Percentiles rank a stretch among this genome's conserved stretches.
Conservation (phyloP, 2,329 filamentous ascomycete species). For the Fusarium miscanthi region DNA sequence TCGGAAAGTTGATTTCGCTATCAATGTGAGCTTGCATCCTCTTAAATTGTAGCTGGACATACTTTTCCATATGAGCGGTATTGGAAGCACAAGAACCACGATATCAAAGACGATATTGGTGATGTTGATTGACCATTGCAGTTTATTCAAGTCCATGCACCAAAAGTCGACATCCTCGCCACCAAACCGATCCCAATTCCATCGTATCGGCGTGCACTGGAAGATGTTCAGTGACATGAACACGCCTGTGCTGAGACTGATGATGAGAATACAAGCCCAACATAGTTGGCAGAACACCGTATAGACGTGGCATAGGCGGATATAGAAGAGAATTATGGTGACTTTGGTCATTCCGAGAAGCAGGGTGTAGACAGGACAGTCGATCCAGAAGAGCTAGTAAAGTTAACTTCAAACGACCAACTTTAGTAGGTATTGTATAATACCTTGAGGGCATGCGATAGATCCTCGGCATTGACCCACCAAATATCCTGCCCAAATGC, state of each 20-base stretch:
- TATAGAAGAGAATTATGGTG: conserved; percentile 13
- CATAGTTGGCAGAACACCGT: conserved; percentile 7
- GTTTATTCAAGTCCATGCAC: conserved; percentile 18
- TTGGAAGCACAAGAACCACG: not conserved
- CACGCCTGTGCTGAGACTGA: not conserved
- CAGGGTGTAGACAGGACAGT: conserved; percentile 10
- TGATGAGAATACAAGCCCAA: not conserved
- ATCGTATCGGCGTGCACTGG: conserved; percentile 7
- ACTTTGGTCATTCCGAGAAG: conserved; percentile 7
- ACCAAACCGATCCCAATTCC: conserved; percentile 14
- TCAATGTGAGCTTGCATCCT: accelerated
- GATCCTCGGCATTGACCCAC: not conserved
- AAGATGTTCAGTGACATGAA: conserved; percentile 7
- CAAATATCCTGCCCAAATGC: conserved; percentile 19
- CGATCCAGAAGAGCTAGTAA: not conserved
- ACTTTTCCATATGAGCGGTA: conserved; percentile 21
- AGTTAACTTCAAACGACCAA: accelerated
- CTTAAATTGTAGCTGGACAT: accelerated
- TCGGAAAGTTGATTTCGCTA: conserved; percentile 9
- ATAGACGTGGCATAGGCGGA: conserved; percentile 11
- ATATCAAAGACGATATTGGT: conserved; percentile 13
- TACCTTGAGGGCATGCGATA: conserved; percentile 19
- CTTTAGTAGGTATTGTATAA: accelerated
- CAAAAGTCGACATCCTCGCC: not conserved
- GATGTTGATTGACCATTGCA: conserved; percentile 10